phyloP scores from a whole-genome alignment of 2,329 filamentous ascomycete species.

The Ceratocystis alfenasii region DNA sequence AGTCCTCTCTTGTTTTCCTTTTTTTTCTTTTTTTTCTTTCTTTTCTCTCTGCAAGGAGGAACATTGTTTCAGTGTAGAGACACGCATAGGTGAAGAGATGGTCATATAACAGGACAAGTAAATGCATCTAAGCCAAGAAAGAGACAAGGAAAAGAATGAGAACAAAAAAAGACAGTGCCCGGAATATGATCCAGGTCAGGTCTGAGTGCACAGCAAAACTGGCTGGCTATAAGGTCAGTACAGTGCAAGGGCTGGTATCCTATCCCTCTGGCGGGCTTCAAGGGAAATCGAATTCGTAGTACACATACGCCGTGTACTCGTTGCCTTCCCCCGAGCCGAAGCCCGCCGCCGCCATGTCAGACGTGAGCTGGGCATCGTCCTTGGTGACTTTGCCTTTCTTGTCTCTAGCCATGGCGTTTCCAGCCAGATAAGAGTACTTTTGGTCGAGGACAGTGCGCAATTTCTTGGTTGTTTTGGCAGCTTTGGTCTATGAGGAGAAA shows the following conservation, averaged over 20 bases:
- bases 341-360: slow-evolving; percentile 71
- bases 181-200: neutral
- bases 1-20: neutral
- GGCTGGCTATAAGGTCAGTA: slow-evolving; percentile 1
- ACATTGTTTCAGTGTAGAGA: slow-evolving; percentile 8
- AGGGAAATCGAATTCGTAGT: slow-evolving; percentile 82
- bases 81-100: neutral
- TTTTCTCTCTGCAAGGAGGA: neutral
- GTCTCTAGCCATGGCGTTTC: slow-evolving; percentile 86
- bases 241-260: neutral
- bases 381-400: slow-evolving; percentile 87
- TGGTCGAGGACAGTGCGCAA: slow-evolving; percentile 67
- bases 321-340: slow-evolving; percentile 54
- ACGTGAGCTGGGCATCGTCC: slow-evolving; percentile 67
- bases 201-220: neutral
- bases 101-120: neutral
- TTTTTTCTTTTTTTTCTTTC: neutral
- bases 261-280: slow-evolving; percentile 22
- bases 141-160: neutral
- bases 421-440: slow-evolving; percentile 81
- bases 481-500: slow-evolving; percentile 28
- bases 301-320: slow-evolving; percentile 94
- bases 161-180: neutral
- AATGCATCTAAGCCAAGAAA: slow-evolving; percentile 5
- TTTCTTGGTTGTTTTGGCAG: slow-evolving; percentile 68